Evolutionary conservation across 805 yeast species (phyloP).

Genomic region (Hanseniaspora guilliermondii): DNA sequence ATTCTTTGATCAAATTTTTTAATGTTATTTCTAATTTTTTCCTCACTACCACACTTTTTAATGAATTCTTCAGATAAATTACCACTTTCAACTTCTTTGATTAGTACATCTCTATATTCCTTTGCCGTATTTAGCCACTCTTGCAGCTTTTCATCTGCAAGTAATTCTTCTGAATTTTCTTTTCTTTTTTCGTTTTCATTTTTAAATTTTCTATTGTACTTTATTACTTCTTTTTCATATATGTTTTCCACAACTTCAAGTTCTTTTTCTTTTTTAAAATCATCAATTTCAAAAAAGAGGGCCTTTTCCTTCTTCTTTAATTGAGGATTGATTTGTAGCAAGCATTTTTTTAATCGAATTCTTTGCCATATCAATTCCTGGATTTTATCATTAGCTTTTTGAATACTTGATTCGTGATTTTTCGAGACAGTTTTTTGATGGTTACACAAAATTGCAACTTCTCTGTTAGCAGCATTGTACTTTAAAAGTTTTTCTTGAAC

Average conservation of each 20-base stretch:
- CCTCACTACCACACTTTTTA: conserved; percentile 39
- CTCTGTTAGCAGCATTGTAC: conserved; percentile 89
- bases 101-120: conserved; percentile 39
- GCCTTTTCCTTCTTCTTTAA: conserved; percentile 34
- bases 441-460: conserved; percentile 91
- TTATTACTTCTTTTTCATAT: conserved; percentile 54
- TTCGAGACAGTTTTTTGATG: conserved; percentile 90
- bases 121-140: conserved; percentile 46
- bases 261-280: conserved; percentile 53
- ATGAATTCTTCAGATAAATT: conserved; percentile 39
- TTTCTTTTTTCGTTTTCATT: conserved; percentile 67
- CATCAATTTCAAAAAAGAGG: conserved; percentile 58
- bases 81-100: conserved; percentile 46
- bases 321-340: conserved; percentile 49
- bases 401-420: conserved; percentile 68
- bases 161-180: conserved; percentile 41
- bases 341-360: conserved; percentile 57
- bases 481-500: conserved; percentile 76
- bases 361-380: conserved; percentile 79
- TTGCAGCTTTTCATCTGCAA: conserved; percentile 45
- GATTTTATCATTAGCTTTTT: conserved; percentile 62
- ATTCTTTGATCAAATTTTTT: conserved; percentile 64
- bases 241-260: conserved; percentile 44
- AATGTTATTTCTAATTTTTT: conserved; percentile 58
- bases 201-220: conserved; percentile 48